phyloP scores from a whole-genome alignment of 2,329 filamentous ascomycete genomes.

The Diplodia seriata region DNA sequence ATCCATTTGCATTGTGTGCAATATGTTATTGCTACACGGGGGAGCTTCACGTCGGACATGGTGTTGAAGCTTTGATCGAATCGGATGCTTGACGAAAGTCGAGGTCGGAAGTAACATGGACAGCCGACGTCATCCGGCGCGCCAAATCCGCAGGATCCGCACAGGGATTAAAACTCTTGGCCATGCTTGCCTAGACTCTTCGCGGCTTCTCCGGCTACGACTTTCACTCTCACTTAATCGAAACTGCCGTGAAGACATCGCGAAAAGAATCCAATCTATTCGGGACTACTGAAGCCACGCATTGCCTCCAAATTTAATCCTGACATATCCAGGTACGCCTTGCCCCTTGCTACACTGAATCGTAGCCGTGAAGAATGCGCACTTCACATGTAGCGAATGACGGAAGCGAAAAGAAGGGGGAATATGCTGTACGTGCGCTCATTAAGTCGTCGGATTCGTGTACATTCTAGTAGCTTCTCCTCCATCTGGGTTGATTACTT shows the following conservation, averaged over 20 bases:
- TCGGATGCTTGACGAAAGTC: neutral
- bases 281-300: neutral
- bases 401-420: neutral
- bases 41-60: slow-evolving; percentile 54
- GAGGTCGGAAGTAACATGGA: slow-evolving; percentile 5
- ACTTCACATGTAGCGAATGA: neutral
- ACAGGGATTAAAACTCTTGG: slow-evolving; percentile 19
- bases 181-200: neutral
- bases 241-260: neutral
- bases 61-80: neutral
- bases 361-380: neutral
- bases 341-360: slow-evolving; percentile 13
- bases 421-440: slow-evolving; percentile 14
- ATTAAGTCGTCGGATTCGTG: slow-evolving; percentile 6
- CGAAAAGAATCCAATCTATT: too few species aligned
- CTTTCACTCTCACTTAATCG: neutral
- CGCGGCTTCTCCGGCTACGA: neutral
- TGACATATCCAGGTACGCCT: slow-evolving; percentile 1
- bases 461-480: neutral
- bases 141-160: slow-evolving; percentile 2
- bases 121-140: slow-evolving; percentile 16
- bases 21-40: slow-evolving; percentile 85
- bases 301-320: neutral
- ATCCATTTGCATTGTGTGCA: slow-evolving; percentile 97
- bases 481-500: slow-evolving; percentile 19